A percentile compares a stretch with the other conserved stretches of the same genome.
Conservation (phyloP, 768 basidiomycete genomes). For the Leccinellum luteum region DNA sequence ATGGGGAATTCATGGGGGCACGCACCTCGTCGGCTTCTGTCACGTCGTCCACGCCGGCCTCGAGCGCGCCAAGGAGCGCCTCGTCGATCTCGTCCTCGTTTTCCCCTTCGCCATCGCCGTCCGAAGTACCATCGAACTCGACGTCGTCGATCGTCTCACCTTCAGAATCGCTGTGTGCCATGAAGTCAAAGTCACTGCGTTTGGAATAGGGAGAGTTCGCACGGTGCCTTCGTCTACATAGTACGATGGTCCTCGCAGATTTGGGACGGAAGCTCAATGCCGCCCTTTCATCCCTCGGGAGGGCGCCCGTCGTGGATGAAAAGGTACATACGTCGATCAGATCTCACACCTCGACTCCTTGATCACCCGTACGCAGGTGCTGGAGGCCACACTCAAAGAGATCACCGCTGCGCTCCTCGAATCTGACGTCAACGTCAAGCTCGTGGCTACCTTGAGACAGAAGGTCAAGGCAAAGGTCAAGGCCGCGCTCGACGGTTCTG, state of each 20-base stretch:
- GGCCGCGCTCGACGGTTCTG: conserved; percentile 66
- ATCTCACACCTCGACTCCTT: neutral
- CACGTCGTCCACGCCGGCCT: conserved; percentile 55
- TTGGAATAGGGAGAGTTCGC: conserved; percentile 23
- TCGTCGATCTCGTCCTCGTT: conserved; percentile 54
- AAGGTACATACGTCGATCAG: conserved; percentile 50
- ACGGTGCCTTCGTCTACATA: conserved; percentile 26
- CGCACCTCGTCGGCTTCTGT: conserved; percentile 73
- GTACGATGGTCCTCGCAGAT: conserved; percentile 89
- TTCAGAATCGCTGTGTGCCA: conserved; percentile 61
- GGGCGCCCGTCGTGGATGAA: conserved; percentile 86
- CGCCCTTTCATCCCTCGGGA: conserved; percentile 86
- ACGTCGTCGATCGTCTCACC: conserved; percentile 60
- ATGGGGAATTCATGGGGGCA: conserved; percentile 7
- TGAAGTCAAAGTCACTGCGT: conserved; percentile 19
- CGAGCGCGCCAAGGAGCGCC: conserved; percentile 59
- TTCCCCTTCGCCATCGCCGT: conserved; percentile 46
- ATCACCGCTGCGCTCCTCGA: conserved; percentile 92
- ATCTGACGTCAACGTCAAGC: conserved; percentile 97
- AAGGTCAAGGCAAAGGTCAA: conserved; percentile 93
- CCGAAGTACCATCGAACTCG: conserved; percentile 48
- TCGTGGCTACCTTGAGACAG: conserved; percentile 81
- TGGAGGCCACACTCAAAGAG: conserved; percentile 93
- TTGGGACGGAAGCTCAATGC: conserved; percentile 91
- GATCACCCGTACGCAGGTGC: conserved; percentile 52